Base-by-base conservation (phyloP, 352 stramenopile species). In the Phytophthora macrochlamydospora region DNA sequence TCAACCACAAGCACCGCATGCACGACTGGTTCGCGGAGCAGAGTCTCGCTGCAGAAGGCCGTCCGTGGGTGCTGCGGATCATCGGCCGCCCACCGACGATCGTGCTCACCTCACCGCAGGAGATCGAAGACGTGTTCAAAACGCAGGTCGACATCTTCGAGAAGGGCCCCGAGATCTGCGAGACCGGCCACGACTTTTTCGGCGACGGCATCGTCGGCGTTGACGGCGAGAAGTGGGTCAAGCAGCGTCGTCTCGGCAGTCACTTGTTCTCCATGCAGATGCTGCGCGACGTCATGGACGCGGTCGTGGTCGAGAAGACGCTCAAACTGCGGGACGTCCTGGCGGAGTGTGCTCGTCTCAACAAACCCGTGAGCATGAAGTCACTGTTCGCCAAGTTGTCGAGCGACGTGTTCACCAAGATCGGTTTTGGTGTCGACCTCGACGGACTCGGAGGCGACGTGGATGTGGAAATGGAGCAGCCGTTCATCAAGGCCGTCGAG, bases 211-310 rank as follows among this genome's bases (percentile, higher is more conserved):
- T 91, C 48, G 67, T 90, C 43, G 67, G 51, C 4, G 55, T 71
- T 33, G 83, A 93, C 30, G 79, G 79, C 7, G 62, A 77, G 5
- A 55, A 56, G 14, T 95, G 87, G 87, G 33, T 55, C 1, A 59
- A 76, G 30, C 87, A 96, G 53, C 78, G 83, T 48, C 89, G 93
- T 54, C 86, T 59, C 3, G 87, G 80, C 51, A 96, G 85, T 45
- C 85, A 97, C 60, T 88, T 98, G 32, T 93, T 96, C 46, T 91
- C 81, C 7, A 72, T 75, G 12, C 59, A 75, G 8, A 79, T 75
- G 66, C 57, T 89, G 31, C 58, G 62, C 3, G 78, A 84, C 8
- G 73, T 65, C 35, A 90, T 89, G 77, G 66, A 78, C 28, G 57
- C 62, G 7, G 59, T 74, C 13, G 64, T 90, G 35, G 49, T 67